Percentiles rank a stretch among this genome's conserved stretches.
Conservation (phyloP, 2,329 filamentous ascomycete species). For the Arthroderma sp. region DNA sequence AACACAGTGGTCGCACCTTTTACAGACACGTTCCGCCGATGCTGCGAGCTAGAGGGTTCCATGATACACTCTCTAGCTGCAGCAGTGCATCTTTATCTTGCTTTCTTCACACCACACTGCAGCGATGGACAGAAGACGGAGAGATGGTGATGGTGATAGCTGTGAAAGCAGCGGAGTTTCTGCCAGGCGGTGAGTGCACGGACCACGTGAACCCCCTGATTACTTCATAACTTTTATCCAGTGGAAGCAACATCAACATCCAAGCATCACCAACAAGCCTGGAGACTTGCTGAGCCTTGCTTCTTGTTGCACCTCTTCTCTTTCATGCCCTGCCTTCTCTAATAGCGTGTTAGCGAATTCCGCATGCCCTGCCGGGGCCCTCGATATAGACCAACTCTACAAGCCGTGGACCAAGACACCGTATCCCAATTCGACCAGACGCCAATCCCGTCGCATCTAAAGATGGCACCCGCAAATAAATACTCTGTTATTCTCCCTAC, state of each 20-base stretch:
- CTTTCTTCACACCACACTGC: background rate
- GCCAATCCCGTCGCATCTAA: conserved; percentile 4
- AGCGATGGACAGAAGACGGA: background rate
- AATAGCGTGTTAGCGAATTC: conserved; percentile 13
- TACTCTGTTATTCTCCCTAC: conserved; percentile 97
- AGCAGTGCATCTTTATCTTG: background rate
- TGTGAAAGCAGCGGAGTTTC: conserved; percentile 1
- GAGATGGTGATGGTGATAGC: background rate
- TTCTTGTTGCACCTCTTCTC: background rate
- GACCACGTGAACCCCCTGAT: conserved; percentile 9
- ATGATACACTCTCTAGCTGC: conserved; percentile 11
- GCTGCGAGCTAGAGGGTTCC: conserved; percentile 19
- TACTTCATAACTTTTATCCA: conserved; percentile 1
- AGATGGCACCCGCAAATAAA: conserved; percentile 40
- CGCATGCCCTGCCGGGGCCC: conserved; percentile 17
- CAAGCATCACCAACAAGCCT: background rate
- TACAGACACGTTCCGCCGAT: conserved; percentile 27
- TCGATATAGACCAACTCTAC: conserved; percentile 16
- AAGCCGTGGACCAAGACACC: conserved; percentile 15
- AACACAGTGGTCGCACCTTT: conserved; percentile 20
- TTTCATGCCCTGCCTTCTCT: background rate
- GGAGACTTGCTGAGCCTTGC: background rate
- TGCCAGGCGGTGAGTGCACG: conserved; percentile 16
- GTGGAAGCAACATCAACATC: background rate
- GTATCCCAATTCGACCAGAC: conserved; percentile 12